Conservation (phyloP, 1,284 basidiomycete species). For the Phlebopus sp. region DNA sequence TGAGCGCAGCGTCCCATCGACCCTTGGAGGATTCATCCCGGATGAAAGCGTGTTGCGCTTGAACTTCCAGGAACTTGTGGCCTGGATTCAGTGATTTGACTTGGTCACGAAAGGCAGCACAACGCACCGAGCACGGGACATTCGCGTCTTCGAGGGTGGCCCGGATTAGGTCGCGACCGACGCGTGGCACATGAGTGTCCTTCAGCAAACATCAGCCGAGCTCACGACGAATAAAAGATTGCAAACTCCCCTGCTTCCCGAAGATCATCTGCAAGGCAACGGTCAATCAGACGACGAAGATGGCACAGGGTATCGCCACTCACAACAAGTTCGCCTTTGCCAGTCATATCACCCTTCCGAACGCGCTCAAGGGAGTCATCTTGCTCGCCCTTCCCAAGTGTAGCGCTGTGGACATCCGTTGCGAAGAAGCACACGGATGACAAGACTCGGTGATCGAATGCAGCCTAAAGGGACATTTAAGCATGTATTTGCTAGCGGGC, state of each 20-base stretch:
- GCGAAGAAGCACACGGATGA: slow-evolving; percentile 91
- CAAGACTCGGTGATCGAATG: slow-evolving; percentile 82
- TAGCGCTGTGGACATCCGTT: slow-evolving; percentile 84
- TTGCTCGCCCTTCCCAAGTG: slow-evolving; percentile 80
- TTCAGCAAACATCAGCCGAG: slow-evolving; percentile 25
- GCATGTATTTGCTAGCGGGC: not conserved
- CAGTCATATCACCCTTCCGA: slow-evolving; percentile 68
- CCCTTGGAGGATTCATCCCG: slow-evolving; percentile 89
- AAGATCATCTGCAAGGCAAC: slow-evolving; percentile 73
- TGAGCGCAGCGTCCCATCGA: slow-evolving; percentile 89
- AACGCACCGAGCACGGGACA: slow-evolving; percentile 63
- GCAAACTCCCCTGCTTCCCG: slow-evolving; percentile 72
- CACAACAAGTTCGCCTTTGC: slow-evolving; percentile 82
- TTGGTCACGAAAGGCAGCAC: not conserved
- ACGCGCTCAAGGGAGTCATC: slow-evolving; percentile 77
- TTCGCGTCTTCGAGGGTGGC: slow-evolving; percentile 77
- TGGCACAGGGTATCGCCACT: slow-evolving; percentile 23
- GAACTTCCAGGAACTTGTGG: slow-evolving; percentile 82
- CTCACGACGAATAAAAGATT: not conserved
- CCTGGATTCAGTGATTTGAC: not conserved
- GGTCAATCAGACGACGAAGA: slow-evolving; percentile 1
- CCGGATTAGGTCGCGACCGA: slow-evolving; percentile 80
- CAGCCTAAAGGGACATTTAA: slow-evolving; percentile 49
- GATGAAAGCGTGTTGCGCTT: slow-evolving; percentile 93
- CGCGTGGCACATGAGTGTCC: slow-evolving; percentile 88